Base-by-base conservation (phyloP, 164 flowering plant species). In the Nymphaea colorata region DNA sequence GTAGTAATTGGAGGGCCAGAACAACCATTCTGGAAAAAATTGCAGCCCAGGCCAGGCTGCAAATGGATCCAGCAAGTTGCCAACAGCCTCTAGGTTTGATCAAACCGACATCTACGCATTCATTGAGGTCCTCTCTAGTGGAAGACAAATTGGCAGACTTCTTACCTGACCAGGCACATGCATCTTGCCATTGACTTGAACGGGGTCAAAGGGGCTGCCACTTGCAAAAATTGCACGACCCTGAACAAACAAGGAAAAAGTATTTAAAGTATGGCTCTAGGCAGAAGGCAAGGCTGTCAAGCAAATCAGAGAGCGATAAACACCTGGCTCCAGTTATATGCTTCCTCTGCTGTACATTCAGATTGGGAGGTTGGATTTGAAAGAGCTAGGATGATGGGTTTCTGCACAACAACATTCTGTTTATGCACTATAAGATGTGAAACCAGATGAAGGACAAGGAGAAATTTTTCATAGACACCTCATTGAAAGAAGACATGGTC, bases 301-400 rank as follows among this genome's bases (percentile, higher is more conserved):
- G 41, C 41, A 8, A 61, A 3, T 61, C 6, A 47, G 6, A 41
- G 55, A 4, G 42, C 44, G 5, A 47, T 12, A 47, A 7, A 47
- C 78, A 94, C 97, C 94, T 91, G 65, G 68, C 80, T 86, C 97
- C 97, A 94, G 4, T 81, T 79, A 72, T 91, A 94, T 72, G 97
- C 98, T 77, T 94, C 89, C 75, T 94, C 93, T 36, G 97, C 97
- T 36, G 97, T 91, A 75, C 98, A 94, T 76, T 91, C 97, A n/a
- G 98, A 84, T 67, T 94, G 97, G 12, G 96, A 82, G 42, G 98
- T 93, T 55, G 97, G 98, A 67, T 93, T 93, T 61, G 98, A 93
- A 51, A 93, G 87, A 59, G 98, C 96, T 85, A 93, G 59, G 71
- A 93, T 87, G 61, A 93, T 70, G 67, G 98, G 98, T 89, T 75